Evolutionary conservation across 306 rosid species (phyloP), one percentile per base, ranked within the genome.

Genomic region (Astragalus membranaceus): DNA sequence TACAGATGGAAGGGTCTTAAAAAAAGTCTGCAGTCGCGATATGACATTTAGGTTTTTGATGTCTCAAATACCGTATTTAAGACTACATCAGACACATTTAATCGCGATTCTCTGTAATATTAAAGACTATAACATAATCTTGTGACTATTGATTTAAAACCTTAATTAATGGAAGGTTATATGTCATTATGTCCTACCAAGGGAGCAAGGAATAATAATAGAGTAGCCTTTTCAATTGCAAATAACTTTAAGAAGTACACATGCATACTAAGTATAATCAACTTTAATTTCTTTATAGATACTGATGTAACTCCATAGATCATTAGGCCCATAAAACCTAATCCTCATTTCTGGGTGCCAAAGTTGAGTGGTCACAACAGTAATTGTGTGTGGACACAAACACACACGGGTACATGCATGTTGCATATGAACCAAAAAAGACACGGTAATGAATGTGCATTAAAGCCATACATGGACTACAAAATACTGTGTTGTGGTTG

Each of bases 161-260:
- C 30, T 26, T 26, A 26, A 33, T 26, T 26, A 26, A 33, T 65
- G 70, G 61, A 58, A 47, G 74, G 76, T 57, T 62, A 85, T 77
- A 72, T 74, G 20, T 59, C 68, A 79, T 64, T 9, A 77, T 75
- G 82, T 72, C 88, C 87, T 87, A 82, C 86, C 83, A 80, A 58
- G 47, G 55, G 61, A 54, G 53, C 30, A 66, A 81, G 75, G 66
- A 36, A 64, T 61, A 17, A 77, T 63, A 23, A 83, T 67, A 81
- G 77, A 77, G 73, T 57, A 80, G 74, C 72, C 84, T 75, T 84
- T 83, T 83, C 73, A 50, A n/a, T 20, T 74, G 62, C 47, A 68
- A 64, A 73, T 65, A 63, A 51, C 62, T 61, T 67, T 75, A 80
- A 49, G 76, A 78, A 60, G 76, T 49, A 56, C 72, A 52, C 83